Evolutionary conservation across 768 basidiomycete genomes (phyloP), one percentile per base, ranked within the genome.

Genomic region (Naganishia friedmannii): DNA sequence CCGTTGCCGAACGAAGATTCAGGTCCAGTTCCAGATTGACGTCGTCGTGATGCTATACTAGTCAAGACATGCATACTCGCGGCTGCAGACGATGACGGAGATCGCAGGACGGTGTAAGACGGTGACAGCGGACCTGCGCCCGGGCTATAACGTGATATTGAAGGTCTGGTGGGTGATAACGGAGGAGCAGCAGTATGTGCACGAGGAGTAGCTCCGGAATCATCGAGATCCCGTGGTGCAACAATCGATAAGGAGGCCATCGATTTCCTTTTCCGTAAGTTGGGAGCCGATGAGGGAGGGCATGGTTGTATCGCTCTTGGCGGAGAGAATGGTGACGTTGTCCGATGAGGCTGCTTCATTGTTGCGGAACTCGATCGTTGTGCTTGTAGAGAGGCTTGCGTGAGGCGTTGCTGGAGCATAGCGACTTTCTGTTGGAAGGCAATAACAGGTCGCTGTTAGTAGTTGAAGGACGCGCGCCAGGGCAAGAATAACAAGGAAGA

Each of bases 231-330:
- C 3, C 42, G 60, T 10, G 60, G 60, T 23, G 60, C 60, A 4
- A 63, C 39, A 17, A 63, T 63, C 23, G 60, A 63, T 13, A 63
- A 34, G 12, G 60, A 63, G 39, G 60, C 60, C 60, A 63, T 63
- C 8, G 60, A 63, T 45, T 63, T 63, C 21, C 60, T 42, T 63
- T 63, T 63, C 3, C 60, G 60, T 8, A 63, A 28, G 29, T 63
- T 63, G 26, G 60, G 26, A 21, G 60, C 28, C n/a, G 60, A 28
- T 9, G 34, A 37, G 12, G 57, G 0, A 8, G 39, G 3, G 23
- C 23, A 37, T 29, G 21, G 37, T 46, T 45, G 37, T 26, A 37
- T 32, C 57, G 57, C 10, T n/a, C n/a, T 12, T 29, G n/a, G 10
- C 28, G 60, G 60, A 45, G 60, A 26, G 6, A 42, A 8, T 26